Base-by-base conservation (phyloP, 2,329 filamentous ascomycete genomes). In the Orbilia quercus region DNA sequence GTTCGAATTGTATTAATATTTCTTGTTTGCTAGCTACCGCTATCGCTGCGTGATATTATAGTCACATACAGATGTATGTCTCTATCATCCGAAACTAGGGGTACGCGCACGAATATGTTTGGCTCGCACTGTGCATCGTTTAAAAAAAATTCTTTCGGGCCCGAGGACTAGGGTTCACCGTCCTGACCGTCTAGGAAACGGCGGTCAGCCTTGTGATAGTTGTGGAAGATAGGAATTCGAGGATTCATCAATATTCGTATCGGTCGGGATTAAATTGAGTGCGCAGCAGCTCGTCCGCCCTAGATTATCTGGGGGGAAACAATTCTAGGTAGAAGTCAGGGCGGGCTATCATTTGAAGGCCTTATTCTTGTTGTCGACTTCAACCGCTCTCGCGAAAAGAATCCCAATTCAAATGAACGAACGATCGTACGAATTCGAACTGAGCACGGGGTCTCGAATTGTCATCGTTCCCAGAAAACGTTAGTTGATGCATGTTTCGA, bases 201-300 rank as follows among this genome's bases (percentile, higher is more conserved):
- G 28, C 28, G 44, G 38, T 57, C 53, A 57, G 53, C 53, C 53
- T 57, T 57, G 53, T 28, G 53, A 57, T 57, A 44, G 36, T 31
- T 44, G 16, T 51, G 2, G 16, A 54, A 16, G n/a, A 16, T 40
- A 40, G 36, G 12, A 34, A 6, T 31, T 34, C 14, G 28, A 53
- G 48, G 25, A 36, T 53, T 36, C 25, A 55, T 14, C 9, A 5
- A 2, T 14, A 16, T 42, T 25, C 48, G 28, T 55, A 55, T 55
- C 31, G 16, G 18, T 40, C 51, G 51, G 20, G 25, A 20, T 5
- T 18, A n/a, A 42, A 31, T 31, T 4, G 28, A 31, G 28, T 31
- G 28, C n/a, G n/a, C n/a, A n/a, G 28, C 28, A 31, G 28, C 4
- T 31, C 9, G 28, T 9, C 28, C 28, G 28, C 28, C 28, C 28